Base-by-base conservation (phyloP, 148 eudicot genomes). In the Rhododendron henanense region DNA sequence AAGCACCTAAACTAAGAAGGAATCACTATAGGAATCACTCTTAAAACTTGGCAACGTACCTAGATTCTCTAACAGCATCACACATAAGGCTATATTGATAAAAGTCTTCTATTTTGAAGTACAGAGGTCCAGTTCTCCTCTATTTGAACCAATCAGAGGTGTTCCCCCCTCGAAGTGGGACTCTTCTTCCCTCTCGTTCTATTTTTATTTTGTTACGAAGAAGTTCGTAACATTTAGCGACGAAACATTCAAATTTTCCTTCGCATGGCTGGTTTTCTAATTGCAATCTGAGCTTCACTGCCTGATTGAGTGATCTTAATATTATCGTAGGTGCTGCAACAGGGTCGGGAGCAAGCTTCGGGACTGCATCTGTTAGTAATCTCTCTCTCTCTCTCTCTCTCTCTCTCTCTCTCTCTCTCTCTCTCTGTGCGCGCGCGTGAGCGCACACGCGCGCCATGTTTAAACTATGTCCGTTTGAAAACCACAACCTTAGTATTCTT, bases 321-420 rank as follows among this genome's bases (percentile, higher is more conserved):
- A 57, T 90, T 79, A 55, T 45, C 69, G 39, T 90, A 97, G 98
- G 98, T 83, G 93, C 95, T 90, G 95, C 95, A 82, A 89, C 90
- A 84, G 97, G 92, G 78, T 95, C 98, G 74, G 98, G 98, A 75
- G 91, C 98, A 84, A 97, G 98, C 93, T 94, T 95, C 81, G 91
- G 91, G 31, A 90, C 90, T 53, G 50, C 85, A 86, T 86, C 94
- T 80, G 99, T 97, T 85, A 93, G 98, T 91, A 16, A 61, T 83
- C 78, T 85, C 59, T 13, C 53, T 45, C 79, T 25, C 81, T 28
- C 35, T 4, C n/a, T n/a, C n/a, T n/a, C n/a, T n/a, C n/a, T n/a
- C n/a, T n/a, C n/a, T n/a, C n/a, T n/a, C n/a, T n/a, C n/a, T n/a
- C n/a, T n/a, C n/a, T n/a, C n/a, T n/a, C 37, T 74, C 39, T 84